Base-by-base conservation (phyloP, 805 yeast species). In the Kregervanrija fluxuum region DNA sequence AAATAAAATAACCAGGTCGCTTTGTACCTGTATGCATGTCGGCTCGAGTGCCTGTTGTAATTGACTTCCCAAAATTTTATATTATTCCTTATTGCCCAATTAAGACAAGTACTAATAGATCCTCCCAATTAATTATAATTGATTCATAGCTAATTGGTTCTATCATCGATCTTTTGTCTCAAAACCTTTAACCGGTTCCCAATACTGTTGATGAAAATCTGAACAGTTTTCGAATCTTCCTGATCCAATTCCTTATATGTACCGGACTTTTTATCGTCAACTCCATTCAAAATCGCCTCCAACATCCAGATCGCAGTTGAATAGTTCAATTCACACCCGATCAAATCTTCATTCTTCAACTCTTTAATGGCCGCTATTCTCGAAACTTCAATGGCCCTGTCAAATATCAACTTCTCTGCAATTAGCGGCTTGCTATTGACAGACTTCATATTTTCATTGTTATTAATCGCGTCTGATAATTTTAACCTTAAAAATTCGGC, bases 261-360 rank as follows among this genome's bases (percentile, higher is more conserved):
- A 15, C 62, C 67, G 11, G 41, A 41, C n/a, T 35, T 49, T 11
- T 40, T 43, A 11, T 46, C 45, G 17, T 43, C 44, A 3, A 51
- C 49, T 30, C 55, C 55, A 42, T 53, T 53, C 47, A 84, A 91
- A 43, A 89, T 68, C 1, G 96, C 88, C 59, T 88, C 95, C 56
- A 91, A 69, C 96, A 91, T 88, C 97, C 97, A 91, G 42, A 91
- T 77, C 0, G 96, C 82, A 0, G 96, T 87, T 4, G 95, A 86
- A 61, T 91, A 91, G 8, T 91, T 85, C 47, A 85, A 65, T 63
- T 90, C 96, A 64, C 97, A 90, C 6, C 84, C 85, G 14, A 70
- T 68, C 41, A 85, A 61, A 56, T 83, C 89, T 44, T 79, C 83
- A 38, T 85, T 85, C 35, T 38, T 40, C 54, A 89, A 70, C 65